Evolutionary conservation across 1,139 yeast genomes (phyloP).

Genomic region (Hansenula sp.): DNA sequence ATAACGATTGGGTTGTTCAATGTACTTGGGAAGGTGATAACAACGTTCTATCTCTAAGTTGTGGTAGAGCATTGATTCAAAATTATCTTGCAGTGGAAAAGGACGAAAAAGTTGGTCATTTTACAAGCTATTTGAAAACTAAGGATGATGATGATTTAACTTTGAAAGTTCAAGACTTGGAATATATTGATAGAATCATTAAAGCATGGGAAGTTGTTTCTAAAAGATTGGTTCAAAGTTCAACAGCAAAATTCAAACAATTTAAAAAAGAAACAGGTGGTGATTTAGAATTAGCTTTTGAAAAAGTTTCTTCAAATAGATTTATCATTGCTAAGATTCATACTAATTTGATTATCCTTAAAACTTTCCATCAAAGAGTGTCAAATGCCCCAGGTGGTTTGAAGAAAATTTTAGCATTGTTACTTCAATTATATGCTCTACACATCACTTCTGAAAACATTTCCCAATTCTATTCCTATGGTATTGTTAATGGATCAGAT

Average conservation of each 20-base stretch:
- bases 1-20: conserved; percentile 90
- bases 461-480: conserved; percentile 17
- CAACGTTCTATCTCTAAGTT: conserved; percentile 77
- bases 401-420: conserved; percentile 15
- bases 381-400: conserved; percentile 26
- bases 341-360: conserved; percentile 32
- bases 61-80: conserved; percentile 67
- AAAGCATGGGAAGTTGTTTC: conserved; percentile 39
- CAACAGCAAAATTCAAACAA: conserved; percentile 25
- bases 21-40: conserved; percentile 98
- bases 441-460: conserved; percentile 17
- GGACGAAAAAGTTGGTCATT: conserved; percentile 19
- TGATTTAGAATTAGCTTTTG: conserved; percentile 32
- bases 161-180: conserved; percentile 24
- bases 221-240: conserved; percentile 28
- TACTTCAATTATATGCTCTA: conserved; percentile 15
- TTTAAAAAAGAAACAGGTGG: conserved; percentile 22
- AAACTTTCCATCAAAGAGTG: conserved; percentile 31
- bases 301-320: conserved; percentile 37
- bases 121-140: conserved; percentile 29
- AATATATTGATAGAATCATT: conserved; percentile 27
- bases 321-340: conserved; percentile 39
- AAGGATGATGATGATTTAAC: conserved; percentile 16
- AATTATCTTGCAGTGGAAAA: conserved; percentile 27
- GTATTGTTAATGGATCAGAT: conserved; percentile 13